Evolutionary conservation across 2,329 filamentous ascomycete genomes (phyloP), one percentile per base, ranked within the genome.

Genomic region (Beauveria medogensis): DNA sequence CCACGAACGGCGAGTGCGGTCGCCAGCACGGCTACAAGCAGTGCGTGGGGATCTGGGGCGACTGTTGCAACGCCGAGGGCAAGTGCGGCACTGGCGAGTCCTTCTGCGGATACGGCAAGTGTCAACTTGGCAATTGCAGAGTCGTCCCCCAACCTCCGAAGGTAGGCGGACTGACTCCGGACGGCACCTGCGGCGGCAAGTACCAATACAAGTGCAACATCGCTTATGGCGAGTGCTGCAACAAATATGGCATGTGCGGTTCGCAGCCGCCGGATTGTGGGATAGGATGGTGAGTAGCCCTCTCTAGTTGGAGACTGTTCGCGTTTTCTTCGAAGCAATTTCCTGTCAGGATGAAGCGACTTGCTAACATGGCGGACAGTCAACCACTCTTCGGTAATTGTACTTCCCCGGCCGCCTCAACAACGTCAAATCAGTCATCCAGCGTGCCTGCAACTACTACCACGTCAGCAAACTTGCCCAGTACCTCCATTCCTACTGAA

Each of bases 1-100:
- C 66, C 44, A 70, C 66, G 2, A 69, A 74, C 62, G 73, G 73
- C n/a, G 68, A 59, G 3, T 75, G 72, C 62, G 72, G 72, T 47
- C 59, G 60, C 2, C 16, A 64, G 1, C 55, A 73, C 62, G 68
- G 69, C 26, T 63, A 65, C 48, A 67, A 63, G 5, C 47, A 63
- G 30, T 75, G 73, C 56, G 68, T 61, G 2, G 69, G 69, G 12
- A 64, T 63, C 59, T 71, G 65, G 68, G 70, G 70, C 1, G 61
- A 68, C 63, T 72, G 69, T 60, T 72, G 69, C 64, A 67, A 64
- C 51, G 30, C 65, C 12, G 55, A 63, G 20, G 69, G 69, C 51
- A 28, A 37, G 18, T 70, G 69, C 52, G 67, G 69, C 41, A 68
- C 61, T 4, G 68, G 68, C n/a, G 7, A 28, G 6, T 59, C 58